Conservation (phyloP, 2,329 filamentous ascomycete species). For the Colletotrichum sp. region DNA sequence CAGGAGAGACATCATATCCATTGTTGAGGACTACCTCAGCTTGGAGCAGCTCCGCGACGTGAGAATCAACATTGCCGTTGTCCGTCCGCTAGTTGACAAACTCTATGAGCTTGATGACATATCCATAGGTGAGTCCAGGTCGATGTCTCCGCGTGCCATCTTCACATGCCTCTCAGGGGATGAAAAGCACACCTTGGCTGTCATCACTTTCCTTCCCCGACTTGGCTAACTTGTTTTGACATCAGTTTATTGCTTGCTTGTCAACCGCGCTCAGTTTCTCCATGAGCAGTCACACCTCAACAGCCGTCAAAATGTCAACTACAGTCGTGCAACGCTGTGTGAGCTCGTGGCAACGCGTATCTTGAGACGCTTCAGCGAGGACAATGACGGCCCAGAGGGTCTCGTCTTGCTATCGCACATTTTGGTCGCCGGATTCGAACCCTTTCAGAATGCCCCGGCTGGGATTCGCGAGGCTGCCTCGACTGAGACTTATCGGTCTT, state of each 20-base stretch:
- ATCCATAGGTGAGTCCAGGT: conserved; percentile 64
- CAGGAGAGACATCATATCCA: conserved; percentile 66
- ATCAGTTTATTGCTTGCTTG: conserved; percentile 80
- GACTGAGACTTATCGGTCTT: conserved; percentile 50
- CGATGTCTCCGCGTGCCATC: background rate
- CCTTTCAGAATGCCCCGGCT: conserved; percentile 81
- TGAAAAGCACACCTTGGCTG: background rate
- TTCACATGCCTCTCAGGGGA: background rate
- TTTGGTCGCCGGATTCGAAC: conserved; percentile 82
- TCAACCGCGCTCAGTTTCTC: conserved; percentile 81
- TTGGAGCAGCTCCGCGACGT: conserved; percentile 81
- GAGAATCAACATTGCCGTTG: conserved; percentile 80
- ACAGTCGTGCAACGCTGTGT: conserved; percentile 78
- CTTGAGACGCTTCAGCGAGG: conserved; percentile 78
- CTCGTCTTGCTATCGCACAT: conserved; percentile 79
- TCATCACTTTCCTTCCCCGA: background rate
- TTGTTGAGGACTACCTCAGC: conserved; percentile 68
- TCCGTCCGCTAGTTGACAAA: conserved; percentile 83
- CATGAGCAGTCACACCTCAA: conserved; percentile 77
- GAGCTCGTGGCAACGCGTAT: conserved; percentile 82
- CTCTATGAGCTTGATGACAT: conserved; percentile 81
- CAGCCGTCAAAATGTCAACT: conserved; percentile 82
- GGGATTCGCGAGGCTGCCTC: conserved; percentile 67
- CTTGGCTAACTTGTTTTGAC: background rate
- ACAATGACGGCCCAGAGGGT: conserved; percentile 73